A percentile compares a stretch with the other conserved stretches of the same genome.
Evolutionary conservation across 208 protist genomes (phyloP).

Genomic region (Trypanosoma lewisi): DNA sequence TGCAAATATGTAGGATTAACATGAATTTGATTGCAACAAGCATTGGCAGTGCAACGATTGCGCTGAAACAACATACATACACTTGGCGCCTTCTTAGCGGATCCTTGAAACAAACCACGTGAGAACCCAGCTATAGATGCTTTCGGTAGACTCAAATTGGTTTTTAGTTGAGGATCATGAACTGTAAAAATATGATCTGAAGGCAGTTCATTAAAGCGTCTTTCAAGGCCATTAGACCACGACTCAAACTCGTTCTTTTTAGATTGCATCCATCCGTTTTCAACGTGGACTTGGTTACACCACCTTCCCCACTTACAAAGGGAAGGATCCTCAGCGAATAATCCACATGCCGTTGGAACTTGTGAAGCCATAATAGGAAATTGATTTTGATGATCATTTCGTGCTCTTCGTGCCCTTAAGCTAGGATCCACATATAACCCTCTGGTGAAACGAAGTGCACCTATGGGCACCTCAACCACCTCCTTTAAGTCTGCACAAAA

Average conservation of each 20-base stretch:
- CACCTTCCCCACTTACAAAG: conserved; percentile 84
- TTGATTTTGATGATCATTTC: conserved; percentile 41
- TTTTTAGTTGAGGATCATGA: conserved; percentile 77
- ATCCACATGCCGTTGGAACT: conserved; percentile 74
- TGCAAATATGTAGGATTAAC: conserved; percentile 58
- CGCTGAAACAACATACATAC: conserved; percentile 86
- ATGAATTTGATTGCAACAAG: conserved; percentile 89
- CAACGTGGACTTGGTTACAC: conserved; percentile 88
- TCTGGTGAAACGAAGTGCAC: conserved; percentile 62
- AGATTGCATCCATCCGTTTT: conserved; percentile 64
- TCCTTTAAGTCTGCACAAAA: conserved; percentile 84
- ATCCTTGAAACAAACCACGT: conserved; percentile 81
- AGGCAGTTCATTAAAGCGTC: conserved; percentile 43
- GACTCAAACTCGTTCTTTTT: conserved; percentile 68
- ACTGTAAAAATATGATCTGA: conserved; percentile 62
- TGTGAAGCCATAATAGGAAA: conserved; percentile 43
- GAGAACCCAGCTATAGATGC: conserved; percentile 67
- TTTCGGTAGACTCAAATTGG: conserved; percentile 59
- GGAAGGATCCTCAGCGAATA: conserved; percentile 67
- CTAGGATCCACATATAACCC: conserved; percentile 76
- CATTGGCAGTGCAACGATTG: conserved; percentile 69
- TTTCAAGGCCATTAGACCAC: conserved; percentile 71
- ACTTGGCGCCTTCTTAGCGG: conserved; percentile 65
- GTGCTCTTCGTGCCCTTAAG: conserved; percentile 49
- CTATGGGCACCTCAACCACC: conserved; percentile 68